Evolutionary conservation across 768 basidiomycete species (phyloP), one percentile per base, ranked within the genome.

Genomic region (Paxillus involutus): DNA sequence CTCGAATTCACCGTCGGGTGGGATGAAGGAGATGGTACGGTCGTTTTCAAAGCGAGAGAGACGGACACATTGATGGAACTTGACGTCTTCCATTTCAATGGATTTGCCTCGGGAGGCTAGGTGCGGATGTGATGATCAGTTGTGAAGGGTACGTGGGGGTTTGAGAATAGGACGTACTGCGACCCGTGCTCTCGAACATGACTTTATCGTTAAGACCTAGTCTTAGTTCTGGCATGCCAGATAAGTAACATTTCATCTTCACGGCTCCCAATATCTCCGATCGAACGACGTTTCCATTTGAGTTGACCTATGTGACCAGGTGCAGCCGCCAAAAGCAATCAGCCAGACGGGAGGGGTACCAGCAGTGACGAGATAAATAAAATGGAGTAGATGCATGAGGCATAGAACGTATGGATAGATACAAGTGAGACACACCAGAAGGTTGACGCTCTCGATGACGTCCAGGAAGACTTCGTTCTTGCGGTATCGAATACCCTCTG

Each of bases 381-480:
- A 35, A 35, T 13, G 40, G n/a, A 26, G 32, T 4, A 44, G 14
- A 26, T 13, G 39, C 7, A 17, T 52, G 24, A 45, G 41, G 13
- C n/a, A 12, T 44, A 11, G 26, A n/a, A 12, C 5, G 2, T 26
- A n/a, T 12, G 5, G 11, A 26, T 10, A 11, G 32, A 36, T 12
- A 37, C 7, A 50, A 30, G 19, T 1, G 26, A 13, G 32, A 78
- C 88, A 64, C 63, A 94, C 94, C 56, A 98, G 80, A 67, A 99
- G 80, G 69, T 98, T 98, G 62, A 99, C 94, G 57, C 90, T 94
- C 76, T 98, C 97, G 51, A 99, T 88, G 17, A 99, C 97, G 69
- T 98, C 97, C 64, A 99, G 75, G 79, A 99, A 99, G 9, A 98
- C 97, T 70, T 99, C 97, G 68, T 99, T 99, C 82, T 99, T 99